Base-by-base conservation (phyloP, 306 rosid genomes). In the Trifolium dubium region DNA sequence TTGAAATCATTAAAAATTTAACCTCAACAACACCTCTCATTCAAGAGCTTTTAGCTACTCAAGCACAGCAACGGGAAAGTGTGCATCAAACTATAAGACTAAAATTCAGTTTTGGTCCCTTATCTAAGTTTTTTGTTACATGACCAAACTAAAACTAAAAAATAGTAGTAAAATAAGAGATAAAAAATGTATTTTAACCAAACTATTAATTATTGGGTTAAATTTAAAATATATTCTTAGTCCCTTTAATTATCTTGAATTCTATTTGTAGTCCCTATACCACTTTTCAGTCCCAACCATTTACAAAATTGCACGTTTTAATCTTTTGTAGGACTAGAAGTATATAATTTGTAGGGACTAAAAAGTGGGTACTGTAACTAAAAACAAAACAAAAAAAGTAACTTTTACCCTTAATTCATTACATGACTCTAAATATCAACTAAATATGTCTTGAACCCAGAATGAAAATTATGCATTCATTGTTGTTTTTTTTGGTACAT, bases 341-440 rank as follows among this genome's bases (percentile, higher is more conserved):
- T 5, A 34, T 1, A 6, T 34, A 34, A 34, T 34, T 34, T 5
- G 6, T 34, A 34, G 37, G 35, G 37, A 34, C 39, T 35, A 35
- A 37, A 37, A n/a, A n/a, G 40, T 35, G 40, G 8, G 8, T 35
- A 35, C 2, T 6, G 8, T 35, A 2, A 35, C 40, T 35, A 35
- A 35, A 35, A 35, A 5, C 40, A 35, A 35, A 6, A 6, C n/a
- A n/a, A n/a, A 23, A 23, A 37, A 37, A 6, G 6, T 6, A 37
- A 37, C 1, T 2, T 37, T 37, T 37, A 37, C 40, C 1, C 9
- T 37, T 37, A 37, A 37, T 37, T 37, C 8, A 37, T 37, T 64
- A 55, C 13, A 53, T 35, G 54, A 79, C 66, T 65, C 46, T 64
- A 43, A 19, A 39, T 58, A 47, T 56, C 64, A 18, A 58, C 14